Percentiles rank a stretch among this genome's conserved stretches.
Conservation (phyloP, 768 basidiomycete species). For the Sutorius australiensis region DNA sequence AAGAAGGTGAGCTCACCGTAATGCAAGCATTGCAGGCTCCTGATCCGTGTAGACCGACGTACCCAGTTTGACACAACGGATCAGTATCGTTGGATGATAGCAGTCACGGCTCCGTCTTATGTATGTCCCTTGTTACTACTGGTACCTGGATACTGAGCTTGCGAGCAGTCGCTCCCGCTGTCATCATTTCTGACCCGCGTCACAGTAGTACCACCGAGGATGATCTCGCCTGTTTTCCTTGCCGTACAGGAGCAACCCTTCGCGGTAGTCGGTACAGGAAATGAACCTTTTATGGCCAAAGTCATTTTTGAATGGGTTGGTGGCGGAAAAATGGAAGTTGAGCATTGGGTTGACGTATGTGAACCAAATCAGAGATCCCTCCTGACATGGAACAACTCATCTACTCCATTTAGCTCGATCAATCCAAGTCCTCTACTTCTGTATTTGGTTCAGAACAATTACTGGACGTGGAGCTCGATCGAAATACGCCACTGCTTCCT, state of each 20-base stretch:
- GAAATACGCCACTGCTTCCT: conserved; percentile 38
- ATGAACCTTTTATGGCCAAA: conserved; percentile 44
- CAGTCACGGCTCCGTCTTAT: conserved; percentile 44
- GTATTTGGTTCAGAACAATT: conserved; percentile 48
- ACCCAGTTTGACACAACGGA: conserved; percentile 23
- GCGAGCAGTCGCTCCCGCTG: conserved; percentile 25
- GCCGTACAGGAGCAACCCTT: conserved; percentile 38
- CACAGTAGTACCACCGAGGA: conserved; percentile 37
- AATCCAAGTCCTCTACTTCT: conserved; percentile 33
- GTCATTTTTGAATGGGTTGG: conserved; percentile 41
- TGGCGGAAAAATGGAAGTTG: conserved; percentile 41
- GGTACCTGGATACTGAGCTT: neutral
- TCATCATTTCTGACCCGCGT: conserved; percentile 35
- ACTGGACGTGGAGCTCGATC: conserved; percentile 47
- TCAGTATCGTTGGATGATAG: conserved; percentile 47
- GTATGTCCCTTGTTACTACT: conserved; percentile 29
- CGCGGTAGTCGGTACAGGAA: conserved; percentile 37
- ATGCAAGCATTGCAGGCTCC: neutral
- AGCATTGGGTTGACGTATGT: conserved; percentile 52
- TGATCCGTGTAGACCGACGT: conserved; percentile 33
- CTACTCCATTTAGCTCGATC: conserved; percentile 39
- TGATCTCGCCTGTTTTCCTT: conserved; percentile 31
- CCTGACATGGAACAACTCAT: neutral
- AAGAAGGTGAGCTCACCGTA: conserved; percentile 30
- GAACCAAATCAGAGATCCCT: neutral